Conservation (phyloP, 2,329 filamentous ascomycete genomes). For the Orbilia oligospora region DNA sequence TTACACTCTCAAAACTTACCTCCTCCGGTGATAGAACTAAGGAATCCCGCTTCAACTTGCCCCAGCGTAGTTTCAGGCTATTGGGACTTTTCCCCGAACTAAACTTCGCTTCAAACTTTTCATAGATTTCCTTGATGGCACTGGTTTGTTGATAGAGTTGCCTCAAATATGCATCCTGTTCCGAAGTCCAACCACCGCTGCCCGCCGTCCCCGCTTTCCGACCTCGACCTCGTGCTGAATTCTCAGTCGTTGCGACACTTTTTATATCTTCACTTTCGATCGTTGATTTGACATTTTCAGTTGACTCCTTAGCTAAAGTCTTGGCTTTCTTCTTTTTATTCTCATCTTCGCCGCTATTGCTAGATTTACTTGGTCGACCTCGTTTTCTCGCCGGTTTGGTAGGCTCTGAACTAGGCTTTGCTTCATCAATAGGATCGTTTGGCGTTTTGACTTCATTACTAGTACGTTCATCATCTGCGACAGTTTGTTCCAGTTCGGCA, state of each 20-base stretch:
- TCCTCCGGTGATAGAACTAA: constrained; percentile 24
- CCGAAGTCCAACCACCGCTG: constrained; percentile 14
- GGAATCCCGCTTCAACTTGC: constrained; percentile 14
- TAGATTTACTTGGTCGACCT: constrained; percentile 1
- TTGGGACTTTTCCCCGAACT: constrained; percentile 4
- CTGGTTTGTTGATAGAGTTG: constrained; percentile 14
- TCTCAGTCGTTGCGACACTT: neutral
- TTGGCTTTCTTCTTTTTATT: neutral
- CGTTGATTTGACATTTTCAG: too few relatives aligned
- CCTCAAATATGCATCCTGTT: constrained; percentile 36
- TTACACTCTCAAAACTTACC: neutral
- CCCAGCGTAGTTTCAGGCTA: constrained; percentile 11
- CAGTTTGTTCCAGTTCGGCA: neutral
- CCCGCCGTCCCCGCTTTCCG: neutral
- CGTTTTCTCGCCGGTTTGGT: neutral
- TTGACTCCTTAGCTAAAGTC: neutral
- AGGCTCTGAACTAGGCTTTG: neutral
- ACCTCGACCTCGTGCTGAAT: neutral
- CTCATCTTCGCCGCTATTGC: neutral
- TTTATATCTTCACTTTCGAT: neutral
- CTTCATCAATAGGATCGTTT: too few relatives aligned
- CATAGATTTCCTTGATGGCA: neutral
- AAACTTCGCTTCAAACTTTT: constrained; percentile 30
- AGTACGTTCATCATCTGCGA: neutral
- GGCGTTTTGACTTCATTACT: neutral